Evolutionary conservation across 352 stramenopile genomes (phyloP), one percentile per base, ranked within the genome.

Genomic region (Globisporangium orthogonon): DNA sequence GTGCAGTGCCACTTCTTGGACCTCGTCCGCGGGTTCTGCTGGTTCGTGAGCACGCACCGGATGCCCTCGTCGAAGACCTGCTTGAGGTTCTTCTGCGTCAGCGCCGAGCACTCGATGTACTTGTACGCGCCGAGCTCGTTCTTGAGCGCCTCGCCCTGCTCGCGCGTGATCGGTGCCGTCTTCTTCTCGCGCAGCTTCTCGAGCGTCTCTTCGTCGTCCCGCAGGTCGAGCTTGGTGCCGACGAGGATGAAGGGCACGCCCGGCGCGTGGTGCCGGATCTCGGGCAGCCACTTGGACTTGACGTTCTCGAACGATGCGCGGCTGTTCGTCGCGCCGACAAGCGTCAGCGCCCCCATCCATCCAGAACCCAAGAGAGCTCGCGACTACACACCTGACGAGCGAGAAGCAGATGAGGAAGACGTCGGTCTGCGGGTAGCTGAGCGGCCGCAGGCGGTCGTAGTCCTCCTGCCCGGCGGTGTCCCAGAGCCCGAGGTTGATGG

Each of bases 391-490:
- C 76, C 78, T 95, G 41, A 97, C 90, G 60, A 98, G 89, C 29
- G 89, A 96, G 70, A 98, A 98, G 67, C 94, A 98, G 61, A 98
- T 90, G 31, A 98, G 76, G 58, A 98, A 98, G 17, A 98, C 91
- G 59, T 98, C 91, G 18, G 95, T 98, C 70, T 97, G 88, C 13
- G 94, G 94, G 73, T 98, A 98, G 57, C 86, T 97, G 47, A 98
- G 71, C 51, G 94, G 93, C 35, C 95, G 86, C 54, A 98, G 66
- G 31, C 94, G 85, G 65, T 98, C 95, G 71, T 98, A 98, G 76
- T 98, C 95, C 62, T 98, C 95, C 70, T 98, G 94, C 47, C 95
- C 95, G 17, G 95, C 95, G 2, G 95, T 98, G 85, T 98, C 95
- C 95, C 95, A 98, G 15, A 98, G 76, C 33, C 93, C 93, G 29